phyloP scores from a whole-genome alignment of 768 basidiomycete species.

The Boletus patriciae region DNA sequence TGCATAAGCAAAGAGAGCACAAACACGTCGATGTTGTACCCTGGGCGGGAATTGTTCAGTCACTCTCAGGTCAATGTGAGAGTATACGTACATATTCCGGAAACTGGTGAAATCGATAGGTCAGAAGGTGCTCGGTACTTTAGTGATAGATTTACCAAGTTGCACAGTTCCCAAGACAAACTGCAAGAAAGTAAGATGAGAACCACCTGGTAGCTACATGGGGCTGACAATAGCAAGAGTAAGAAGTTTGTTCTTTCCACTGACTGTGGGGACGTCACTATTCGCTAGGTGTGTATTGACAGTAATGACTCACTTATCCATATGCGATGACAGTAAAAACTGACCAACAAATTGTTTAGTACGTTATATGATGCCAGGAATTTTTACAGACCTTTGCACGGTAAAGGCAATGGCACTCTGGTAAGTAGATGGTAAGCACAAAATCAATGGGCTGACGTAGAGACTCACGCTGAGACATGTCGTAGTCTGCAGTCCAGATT shows the following conservation, averaged over 20 bases:
- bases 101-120: background rate
- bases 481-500: background rate
- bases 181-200: background rate
- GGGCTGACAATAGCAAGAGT: constrained; percentile 11
- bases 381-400: constrained; percentile 10
- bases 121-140: background rate
- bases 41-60: background rate
- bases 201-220: background rate
- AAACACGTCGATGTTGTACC: constrained; percentile 8
- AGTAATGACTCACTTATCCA: constrained; percentile 10
- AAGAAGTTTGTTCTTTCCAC: constrained; percentile 8
- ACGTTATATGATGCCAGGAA: background rate
- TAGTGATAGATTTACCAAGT: background rate
- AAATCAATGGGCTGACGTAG: background rate
- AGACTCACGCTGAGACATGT: constrained; percentile 2
- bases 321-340: constrained; percentile 15
- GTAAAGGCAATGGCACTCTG: background rate
- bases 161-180: background rate
- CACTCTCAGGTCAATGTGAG: too few relatives aligned
- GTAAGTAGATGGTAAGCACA: background rate
- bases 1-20: background rate
- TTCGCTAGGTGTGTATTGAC: background rate
- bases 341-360: background rate
- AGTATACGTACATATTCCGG: constrained; percentile 6
- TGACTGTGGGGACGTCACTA: constrained; percentile 5